Conservation (phyloP, 495 filamentous ascomycete species). For the Pseudevernia furfuracea region DNA sequence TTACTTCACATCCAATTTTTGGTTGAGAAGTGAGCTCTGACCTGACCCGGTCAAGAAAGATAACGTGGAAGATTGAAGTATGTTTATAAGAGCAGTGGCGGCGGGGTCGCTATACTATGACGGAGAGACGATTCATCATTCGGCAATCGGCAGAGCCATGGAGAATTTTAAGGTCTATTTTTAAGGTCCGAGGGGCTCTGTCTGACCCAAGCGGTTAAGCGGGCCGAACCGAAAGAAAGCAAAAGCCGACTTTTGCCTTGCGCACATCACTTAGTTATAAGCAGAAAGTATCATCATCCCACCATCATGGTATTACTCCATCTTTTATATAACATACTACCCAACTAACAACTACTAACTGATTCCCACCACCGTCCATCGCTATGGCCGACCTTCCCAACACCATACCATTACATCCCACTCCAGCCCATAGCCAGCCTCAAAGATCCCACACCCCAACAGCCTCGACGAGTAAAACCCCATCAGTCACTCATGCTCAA, state of each 20-base stretch:
- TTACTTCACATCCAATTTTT: not conserved
- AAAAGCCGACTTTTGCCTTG: no score
- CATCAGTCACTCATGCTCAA: constrained; percentile 23
- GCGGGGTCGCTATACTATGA: not conserved
- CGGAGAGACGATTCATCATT: constrained; percentile 5
- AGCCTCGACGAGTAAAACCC: constrained; percentile 12
- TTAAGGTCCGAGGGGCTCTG: no score
- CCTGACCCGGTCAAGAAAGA: not conserved
- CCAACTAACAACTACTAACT: not conserved
- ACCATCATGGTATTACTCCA: not conserved
- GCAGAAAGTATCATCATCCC: no score
- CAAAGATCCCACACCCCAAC: constrained; percentile 25
- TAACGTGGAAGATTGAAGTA: no score
- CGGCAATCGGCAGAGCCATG: constrained; percentile 11
- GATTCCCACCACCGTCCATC: not conserved
- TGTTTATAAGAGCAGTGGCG: no score
- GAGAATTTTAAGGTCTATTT: no score
- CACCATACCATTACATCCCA: constrained; percentile 22
- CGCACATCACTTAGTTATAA: no score
- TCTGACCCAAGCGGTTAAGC: no score
- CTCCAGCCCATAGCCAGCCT: constrained; percentile 36
- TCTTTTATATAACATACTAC: not conserved
- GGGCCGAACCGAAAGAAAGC: no score
- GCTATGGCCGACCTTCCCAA: constrained; percentile 13
- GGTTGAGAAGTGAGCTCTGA: not conserved